Evolutionary conservation across 495 filamentous ascomycete genomes (phyloP), one percentile per base, ranked within the genome.

Genomic region (Penicillium cosmopolitanum): DNA sequence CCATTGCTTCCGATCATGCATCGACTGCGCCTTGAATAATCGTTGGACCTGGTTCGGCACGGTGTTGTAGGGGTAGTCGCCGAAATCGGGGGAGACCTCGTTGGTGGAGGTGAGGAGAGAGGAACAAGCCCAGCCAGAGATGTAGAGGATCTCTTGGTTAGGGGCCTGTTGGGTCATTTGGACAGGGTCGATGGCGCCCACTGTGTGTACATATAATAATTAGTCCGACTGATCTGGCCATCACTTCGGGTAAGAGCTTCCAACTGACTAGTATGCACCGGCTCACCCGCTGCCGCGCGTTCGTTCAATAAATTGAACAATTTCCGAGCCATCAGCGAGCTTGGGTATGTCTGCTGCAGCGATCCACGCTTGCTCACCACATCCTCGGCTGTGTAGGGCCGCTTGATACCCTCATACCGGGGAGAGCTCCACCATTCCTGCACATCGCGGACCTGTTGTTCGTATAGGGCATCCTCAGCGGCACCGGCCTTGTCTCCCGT

Each of bases 161-260:
- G 89, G 84, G 23, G 95, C 96, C 78, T 98, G 96, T 74, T 98
- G 95, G 31, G 96, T 97, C 95, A 98, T 98, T 76, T 98, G 95
- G 9, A 97, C 85, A 15, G 95, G 95, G 68, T 98, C 95, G 76
- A 98, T 96, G 56, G 94, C 96, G 58, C 95, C 95, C 89, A 98
- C 90, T 93, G 52, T 12, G 34, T 36, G 47, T 18, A 21, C 12
- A 31, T 15, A 36, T 36, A 21, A 52, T 35, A 28, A n/a, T 46
- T 46, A 46, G 43, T n/a, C 6, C 28, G 4, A 31, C 2, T 18
- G 15, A 4, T 46, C 16, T 16, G 9, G 4, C 31, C 21, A 10
- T 13, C 44, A 23, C 4, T 25, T 48, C 23, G 23, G 7, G 9
- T 31, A 19, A 44, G 11, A 28, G 19, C 46, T 23, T 15, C 46